A percentile compares a stretch with the other conserved stretches of the same genome.
Evolutionary conservation across 768 basidiomycete species (phyloP).

Genomic region (Tubosaeta sp.): DNA sequence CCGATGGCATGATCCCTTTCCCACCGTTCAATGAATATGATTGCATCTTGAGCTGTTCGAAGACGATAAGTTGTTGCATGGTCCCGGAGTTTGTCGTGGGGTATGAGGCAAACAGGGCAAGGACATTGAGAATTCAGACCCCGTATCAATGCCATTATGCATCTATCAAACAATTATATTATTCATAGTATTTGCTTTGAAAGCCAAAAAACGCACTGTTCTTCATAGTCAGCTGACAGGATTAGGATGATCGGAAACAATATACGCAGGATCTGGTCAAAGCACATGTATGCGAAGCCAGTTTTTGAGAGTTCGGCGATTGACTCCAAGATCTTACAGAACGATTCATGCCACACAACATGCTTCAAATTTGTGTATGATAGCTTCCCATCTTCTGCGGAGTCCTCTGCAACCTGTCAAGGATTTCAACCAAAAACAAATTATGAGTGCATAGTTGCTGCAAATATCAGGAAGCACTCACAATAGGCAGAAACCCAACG

Average conservation of each 20-base stretch:
- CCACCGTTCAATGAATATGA: too few species aligned
- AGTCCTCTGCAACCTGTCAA: conserved; percentile 30
- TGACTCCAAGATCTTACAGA: conserved; percentile 25
- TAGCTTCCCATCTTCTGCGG: conserved; percentile 23
- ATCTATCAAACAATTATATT: neutral
- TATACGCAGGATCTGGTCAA: conserved; percentile 16
- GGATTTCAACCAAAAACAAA: neutral
- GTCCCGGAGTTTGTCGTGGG: neutral
- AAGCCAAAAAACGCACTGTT: conserved; percentile 31
- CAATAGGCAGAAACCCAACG: conserved; percentile 17
- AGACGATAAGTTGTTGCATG: neutral
- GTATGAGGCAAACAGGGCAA: neutral
- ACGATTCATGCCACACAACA: conserved; percentile 34
- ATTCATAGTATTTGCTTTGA: too few species aligned
- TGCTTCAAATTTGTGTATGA: conserved; percentile 30
- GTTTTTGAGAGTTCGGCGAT: conserved; percentile 14
- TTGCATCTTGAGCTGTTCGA: too few species aligned
- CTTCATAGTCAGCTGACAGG: conserved; percentile 41
- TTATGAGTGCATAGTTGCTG: neutral
- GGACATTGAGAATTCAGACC: neutral
- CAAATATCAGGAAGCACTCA: neutral
- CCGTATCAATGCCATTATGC: neutral
- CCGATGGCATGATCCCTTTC: too few species aligned
- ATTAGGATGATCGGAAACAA: conserved; percentile 37
- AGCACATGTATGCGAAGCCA: conserved; percentile 22